Evolutionary conservation across 1,284 basidiomycete species (phyloP).

Genomic region (Lentinus polychrous): DNA sequence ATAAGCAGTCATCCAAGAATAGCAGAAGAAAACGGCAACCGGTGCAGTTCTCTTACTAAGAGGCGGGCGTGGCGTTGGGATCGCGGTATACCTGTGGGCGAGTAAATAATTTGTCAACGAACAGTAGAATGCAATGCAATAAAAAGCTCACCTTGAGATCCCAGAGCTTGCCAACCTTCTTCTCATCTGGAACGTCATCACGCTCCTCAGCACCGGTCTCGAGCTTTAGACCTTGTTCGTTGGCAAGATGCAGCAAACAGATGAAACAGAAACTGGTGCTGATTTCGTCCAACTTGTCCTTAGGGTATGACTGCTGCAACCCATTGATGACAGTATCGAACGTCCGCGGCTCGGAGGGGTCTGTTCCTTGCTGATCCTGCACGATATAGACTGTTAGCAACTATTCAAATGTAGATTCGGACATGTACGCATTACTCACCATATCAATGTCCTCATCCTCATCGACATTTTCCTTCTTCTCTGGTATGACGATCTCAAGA

Average conservation of each 20-base stretch:
- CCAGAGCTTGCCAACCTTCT: slow-evolving; percentile 68
- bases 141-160: slow-evolving; percentile 67
- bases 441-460: slow-evolving; percentile 48
- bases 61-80: slow-evolving; percentile 51
- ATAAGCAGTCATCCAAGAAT: background rate
- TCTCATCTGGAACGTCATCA: slow-evolving; percentile 26
- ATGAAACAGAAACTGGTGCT: slow-evolving; percentile 99
- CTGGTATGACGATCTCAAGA: slow-evolving; percentile 58
- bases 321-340: slow-evolving; percentile 84
- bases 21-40: background rate
- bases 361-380: slow-evolving; percentile 48
- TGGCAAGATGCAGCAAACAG: slow-evolving; percentile 90
- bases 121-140: slow-evolving; percentile 4
- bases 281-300: slow-evolving; percentile 95
- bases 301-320: slow-evolving; percentile 78
- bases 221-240: slow-evolving; percentile 87
- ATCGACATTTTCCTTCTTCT: slow-evolving; percentile 30
- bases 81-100: slow-evolving; percentile 60
- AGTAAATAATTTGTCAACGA: background rate
- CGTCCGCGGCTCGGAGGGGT: slow-evolving; percentile 61
- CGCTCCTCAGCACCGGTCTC: slow-evolving; percentile 42
- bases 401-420: background rate
- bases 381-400: slow-evolving; percentile 3
- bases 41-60: slow-evolving; percentile 25
- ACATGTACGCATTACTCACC: slow-evolving; percentile 32